A percentile compares a stretch with the other conserved stretches of the same genome.
Evolutionary conservation across 305 asterid genomes (phyloP).

Genomic region (Fraxinus albicans): DNA sequence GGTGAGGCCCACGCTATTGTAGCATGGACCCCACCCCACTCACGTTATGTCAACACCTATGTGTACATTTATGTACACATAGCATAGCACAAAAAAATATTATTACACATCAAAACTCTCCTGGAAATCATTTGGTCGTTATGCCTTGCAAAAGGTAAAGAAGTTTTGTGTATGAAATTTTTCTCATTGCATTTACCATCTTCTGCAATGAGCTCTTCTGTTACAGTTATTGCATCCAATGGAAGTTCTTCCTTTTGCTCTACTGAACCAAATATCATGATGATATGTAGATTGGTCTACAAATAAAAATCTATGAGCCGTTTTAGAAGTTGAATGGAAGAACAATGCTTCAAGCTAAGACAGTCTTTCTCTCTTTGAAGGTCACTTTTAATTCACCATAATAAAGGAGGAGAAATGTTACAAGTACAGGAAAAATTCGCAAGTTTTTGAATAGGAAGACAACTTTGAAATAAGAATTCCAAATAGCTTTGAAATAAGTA

Average conservation of each 20-base stretch:
- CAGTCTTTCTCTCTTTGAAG: not conserved
- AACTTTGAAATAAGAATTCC: no score
- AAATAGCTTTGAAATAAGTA: no score
- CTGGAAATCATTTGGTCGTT: not conserved
- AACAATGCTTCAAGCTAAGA: not conserved
- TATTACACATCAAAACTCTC: not conserved
- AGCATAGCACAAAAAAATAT: no score
- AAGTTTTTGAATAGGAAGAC: no score
- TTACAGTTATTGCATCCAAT: not conserved
- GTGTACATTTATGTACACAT: no score
- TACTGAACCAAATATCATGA: not conserved
- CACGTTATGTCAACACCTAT: no score
- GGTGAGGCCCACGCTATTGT: no score
- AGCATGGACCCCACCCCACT: no score
- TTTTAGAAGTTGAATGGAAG: not conserved
- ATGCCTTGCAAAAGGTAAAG: not conserved
- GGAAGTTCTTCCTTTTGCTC: not conserved
- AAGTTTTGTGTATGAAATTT: not conserved
- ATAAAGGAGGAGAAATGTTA: no score
- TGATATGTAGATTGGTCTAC: not conserved
- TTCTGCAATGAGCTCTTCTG: not conserved
- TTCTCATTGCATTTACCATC: not conserved
- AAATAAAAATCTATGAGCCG: not conserved
- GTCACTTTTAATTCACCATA: not conserved
- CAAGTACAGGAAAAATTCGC: no score